Percentiles rank a stretch among this genome's conserved stretches.
These are phyloP conservation scores for Penicillium sp. DNA, from an alignment of 2,329 filamentous ascomycete genomes.

Conservation along the genomic window DNA sequence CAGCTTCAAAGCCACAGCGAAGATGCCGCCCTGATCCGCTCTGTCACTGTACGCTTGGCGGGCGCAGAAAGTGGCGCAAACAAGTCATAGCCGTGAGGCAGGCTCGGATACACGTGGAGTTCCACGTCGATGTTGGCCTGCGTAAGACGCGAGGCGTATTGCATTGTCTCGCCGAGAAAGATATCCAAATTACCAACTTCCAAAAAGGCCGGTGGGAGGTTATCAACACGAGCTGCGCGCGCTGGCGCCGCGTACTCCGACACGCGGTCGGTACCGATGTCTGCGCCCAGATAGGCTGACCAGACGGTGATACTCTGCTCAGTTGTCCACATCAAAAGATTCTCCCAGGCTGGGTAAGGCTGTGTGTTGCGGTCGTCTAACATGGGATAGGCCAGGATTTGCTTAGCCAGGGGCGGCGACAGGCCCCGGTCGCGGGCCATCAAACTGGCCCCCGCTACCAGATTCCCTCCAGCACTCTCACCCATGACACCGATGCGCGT, in stretches of 20 bases:
- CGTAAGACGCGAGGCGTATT: constrained; percentile 39
- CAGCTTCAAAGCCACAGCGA: constrained; percentile 1
- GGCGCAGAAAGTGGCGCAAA: constrained; percentile 14
- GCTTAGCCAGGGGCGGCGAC: constrained; percentile 32
- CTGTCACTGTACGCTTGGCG: constrained; percentile 10
- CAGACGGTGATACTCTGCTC: constrained; percentile 42
- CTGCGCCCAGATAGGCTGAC: constrained; percentile 38
- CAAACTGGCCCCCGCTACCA: constrained; percentile 39
- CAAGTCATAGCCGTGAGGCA: constrained; percentile 40
- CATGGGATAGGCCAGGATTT: constrained; percentile 47
- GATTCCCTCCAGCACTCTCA: constrained; percentile 41
- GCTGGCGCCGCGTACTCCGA: constrained; percentile 36
- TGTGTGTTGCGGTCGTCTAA: constrained; percentile 42
- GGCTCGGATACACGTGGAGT: constrained; percentile 43
- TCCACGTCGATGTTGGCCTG: constrained; percentile 41
- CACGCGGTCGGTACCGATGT: constrained; percentile 31
- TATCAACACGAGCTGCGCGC: constrained; percentile 33
- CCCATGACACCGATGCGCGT: constrained; percentile 40
- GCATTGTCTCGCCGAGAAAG: constrained; percentile 40
- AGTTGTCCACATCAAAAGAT: constrained; percentile 34
- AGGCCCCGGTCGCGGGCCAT: constrained; percentile 34
- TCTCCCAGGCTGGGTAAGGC: constrained; percentile 31
- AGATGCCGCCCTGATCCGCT: constrained; percentile 13
- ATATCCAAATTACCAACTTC: constrained; percentile 43
- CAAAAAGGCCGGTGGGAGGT: constrained; percentile 43